These are phyloP conservation scores for Adansonia gregorii DNA, from an alignment of 441 rosid genomes.

Conservation along the genomic window DNA sequence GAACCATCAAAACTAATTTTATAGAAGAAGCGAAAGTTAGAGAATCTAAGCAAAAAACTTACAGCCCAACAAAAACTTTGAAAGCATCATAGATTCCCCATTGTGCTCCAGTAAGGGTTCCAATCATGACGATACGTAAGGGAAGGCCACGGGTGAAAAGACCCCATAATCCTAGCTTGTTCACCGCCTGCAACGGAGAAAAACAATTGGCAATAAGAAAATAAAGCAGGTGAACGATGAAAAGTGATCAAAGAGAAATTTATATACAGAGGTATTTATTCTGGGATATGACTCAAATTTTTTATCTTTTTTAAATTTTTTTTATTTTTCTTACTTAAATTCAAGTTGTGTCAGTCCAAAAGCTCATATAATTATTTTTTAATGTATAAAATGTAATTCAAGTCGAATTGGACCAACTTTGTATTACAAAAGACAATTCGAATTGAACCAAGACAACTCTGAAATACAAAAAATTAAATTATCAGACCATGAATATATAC, in stretches of 20 bases:
- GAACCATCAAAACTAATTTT: neutral
- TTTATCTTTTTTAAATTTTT: too few species aligned
- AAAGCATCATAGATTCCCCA: constrained; percentile 78
- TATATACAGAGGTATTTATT: too few species aligned
- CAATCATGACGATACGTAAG: constrained; percentile 73
- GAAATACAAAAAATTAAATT: too few species aligned
- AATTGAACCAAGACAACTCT: too few species aligned
- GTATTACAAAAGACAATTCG: too few species aligned
- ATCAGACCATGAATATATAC: too few species aligned
- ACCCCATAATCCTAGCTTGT: constrained; percentile 64
- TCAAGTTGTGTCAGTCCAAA: too few species aligned
- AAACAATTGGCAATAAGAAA: neutral
- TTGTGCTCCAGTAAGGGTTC: constrained; percentile 78
- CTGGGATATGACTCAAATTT: too few species aligned
- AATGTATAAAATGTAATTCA: too few species aligned
- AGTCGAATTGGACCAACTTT: too few species aligned
- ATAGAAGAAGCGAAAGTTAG: neutral
- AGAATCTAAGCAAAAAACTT: constrained; percentile 34
- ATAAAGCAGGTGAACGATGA: neutral
- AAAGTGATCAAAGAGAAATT: neutral
- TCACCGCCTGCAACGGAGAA: constrained; percentile 52
- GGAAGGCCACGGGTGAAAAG: constrained; percentile 76
- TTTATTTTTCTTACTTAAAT: too few species aligned
- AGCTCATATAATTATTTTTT: too few species aligned
- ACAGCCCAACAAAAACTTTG: constrained; percentile 77